These are phyloP conservation scores for Yarrowia sp. DNA, from an alignment of 805 yeast species.

Conservation along the genomic window DNA sequence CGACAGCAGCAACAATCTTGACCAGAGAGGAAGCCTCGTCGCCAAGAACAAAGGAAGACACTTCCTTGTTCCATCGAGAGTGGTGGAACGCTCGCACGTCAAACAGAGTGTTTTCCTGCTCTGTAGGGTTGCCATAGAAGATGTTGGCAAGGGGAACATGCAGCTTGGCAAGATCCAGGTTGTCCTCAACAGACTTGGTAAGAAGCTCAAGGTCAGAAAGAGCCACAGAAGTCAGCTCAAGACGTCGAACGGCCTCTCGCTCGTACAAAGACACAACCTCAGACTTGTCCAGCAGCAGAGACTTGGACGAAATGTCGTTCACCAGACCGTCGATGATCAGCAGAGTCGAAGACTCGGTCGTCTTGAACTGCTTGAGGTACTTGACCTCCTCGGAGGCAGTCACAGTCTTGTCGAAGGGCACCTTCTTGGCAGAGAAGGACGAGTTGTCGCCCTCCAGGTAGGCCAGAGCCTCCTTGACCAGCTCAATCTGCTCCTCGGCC, in stretches of 20 bases:
- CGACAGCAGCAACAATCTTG: constrained; percentile 59
- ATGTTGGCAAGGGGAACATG: neutral
- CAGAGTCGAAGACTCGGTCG: neutral
- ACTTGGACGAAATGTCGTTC: neutral
- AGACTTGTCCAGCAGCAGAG: neutral
- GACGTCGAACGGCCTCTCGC: constrained; percentile 14
- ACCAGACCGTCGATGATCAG: constrained; percentile 11
- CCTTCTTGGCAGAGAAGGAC: neutral
- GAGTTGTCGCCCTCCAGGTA: neutral
- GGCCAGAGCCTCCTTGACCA: neutral
- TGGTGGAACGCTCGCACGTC: constrained; percentile 14
- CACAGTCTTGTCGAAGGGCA: constrained; percentile 4
- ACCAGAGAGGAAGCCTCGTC: constrained; percentile 35
- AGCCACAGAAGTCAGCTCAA: neutral
- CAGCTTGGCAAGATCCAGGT: constrained; percentile 3
- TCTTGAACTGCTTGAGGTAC: constrained; percentile 5
- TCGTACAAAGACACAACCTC: neutral
- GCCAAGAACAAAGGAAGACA: neutral
- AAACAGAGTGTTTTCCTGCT: neutral
- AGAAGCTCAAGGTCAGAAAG: neutral
- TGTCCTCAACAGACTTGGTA: neutral
- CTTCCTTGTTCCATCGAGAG: neutral
- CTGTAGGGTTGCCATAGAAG: neutral
- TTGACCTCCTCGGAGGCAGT: constrained; percentile 1
- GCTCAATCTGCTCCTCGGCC: neutral